Conservation (phyloP, 305 asterid genomes). For the Fraxinus latifolia region DNA sequence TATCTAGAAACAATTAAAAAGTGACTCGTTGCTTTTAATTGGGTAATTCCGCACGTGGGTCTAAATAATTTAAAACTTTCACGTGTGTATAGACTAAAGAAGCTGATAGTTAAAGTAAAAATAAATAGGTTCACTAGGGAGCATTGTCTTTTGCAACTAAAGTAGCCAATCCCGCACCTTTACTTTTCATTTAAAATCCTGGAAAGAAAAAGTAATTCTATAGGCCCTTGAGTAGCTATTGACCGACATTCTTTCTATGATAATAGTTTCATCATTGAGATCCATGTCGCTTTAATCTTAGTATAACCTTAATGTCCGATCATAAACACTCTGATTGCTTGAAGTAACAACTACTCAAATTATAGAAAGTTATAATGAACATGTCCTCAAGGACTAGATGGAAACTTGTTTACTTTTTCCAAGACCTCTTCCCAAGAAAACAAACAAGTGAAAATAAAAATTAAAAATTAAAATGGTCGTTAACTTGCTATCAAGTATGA, state of each 20-base stretch:
- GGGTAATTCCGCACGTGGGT: not conserved
- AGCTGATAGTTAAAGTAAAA: not conserved
- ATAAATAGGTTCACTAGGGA: not conserved
- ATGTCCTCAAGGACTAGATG: not conserved
- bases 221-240: not conserved
- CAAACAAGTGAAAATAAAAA: slow-evolving; percentile 2
- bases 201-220: not conserved
- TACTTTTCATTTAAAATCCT: not conserved
- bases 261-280: not conserved
- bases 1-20: not conserved
- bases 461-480: not conserved
- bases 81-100: not conserved
- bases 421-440: not conserved
- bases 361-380: not conserved
- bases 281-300: not conserved
- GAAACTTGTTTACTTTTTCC: not conserved
- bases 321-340: not conserved
- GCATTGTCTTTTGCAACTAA: not conserved
- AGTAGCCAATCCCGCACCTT: not conserved
- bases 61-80: not conserved
- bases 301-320: not conserved
- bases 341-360: not conserved
- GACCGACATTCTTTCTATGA: not conserved
- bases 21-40: no score
- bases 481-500: not conserved